Conservation (phyloP, 2,329 filamentous ascomycete genomes). For the Hymenoscyphus infarciens region DNA sequence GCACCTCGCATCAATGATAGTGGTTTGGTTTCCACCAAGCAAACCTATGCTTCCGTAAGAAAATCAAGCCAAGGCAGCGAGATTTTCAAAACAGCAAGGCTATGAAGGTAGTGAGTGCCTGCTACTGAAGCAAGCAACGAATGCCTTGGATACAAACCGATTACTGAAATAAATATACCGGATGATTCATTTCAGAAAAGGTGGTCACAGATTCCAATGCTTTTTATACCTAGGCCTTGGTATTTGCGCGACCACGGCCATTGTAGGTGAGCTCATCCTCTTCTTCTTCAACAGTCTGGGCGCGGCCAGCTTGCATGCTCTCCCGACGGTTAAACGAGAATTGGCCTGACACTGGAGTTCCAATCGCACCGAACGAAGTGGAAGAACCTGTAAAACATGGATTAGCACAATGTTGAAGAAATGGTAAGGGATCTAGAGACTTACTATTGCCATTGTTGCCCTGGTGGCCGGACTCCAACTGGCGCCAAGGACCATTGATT, state of each 20-base stretch:
- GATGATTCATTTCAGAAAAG: neutral
- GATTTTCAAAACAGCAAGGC: neutral
- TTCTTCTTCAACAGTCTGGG: constrained; percentile 5
- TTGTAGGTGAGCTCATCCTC: constrained; percentile 4
- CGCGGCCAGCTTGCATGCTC: neutral
- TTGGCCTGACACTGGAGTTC: neutral
- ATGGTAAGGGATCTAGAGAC: neutral
- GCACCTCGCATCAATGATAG: neutral
- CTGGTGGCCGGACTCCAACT: neutral
- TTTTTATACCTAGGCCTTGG: neutral
- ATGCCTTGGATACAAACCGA: neutral
- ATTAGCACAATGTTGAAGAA: neutral
- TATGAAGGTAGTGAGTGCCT: too few relatives aligned
- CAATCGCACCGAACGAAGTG: constrained; percentile 1
- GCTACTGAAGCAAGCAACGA: neutral
- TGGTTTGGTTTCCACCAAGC: neutral
- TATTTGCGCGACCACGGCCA: neutral
- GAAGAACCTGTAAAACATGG: neutral
- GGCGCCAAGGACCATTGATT: constrained; percentile 13
- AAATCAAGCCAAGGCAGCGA: neutral
- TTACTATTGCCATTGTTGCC: neutral
- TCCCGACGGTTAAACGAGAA: neutral
- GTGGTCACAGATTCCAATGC: neutral
- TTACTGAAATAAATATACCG: neutral
- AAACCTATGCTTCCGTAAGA: neutral